Evolutionary conservation across 352 stramenopile species (phyloP).

Genomic region (Phytophthora tentaculata): DNA sequence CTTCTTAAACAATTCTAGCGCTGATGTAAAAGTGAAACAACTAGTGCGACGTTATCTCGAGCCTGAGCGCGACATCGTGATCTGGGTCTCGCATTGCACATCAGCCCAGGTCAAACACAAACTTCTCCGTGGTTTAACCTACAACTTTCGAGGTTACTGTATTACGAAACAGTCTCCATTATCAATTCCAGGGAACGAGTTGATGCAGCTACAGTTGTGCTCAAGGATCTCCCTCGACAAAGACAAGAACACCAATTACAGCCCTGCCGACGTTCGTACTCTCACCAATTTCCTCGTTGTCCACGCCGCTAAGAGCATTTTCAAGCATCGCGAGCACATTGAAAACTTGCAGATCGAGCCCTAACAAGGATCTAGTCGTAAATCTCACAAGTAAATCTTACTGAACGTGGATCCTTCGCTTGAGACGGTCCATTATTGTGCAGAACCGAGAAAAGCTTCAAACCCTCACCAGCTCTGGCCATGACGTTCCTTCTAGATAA

Average conservation of each 20-base stretch:
- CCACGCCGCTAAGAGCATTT: conserved; percentile 39
- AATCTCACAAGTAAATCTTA: too few species aligned
- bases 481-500: conserved; percentile 27
- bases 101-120: conserved; percentile 59
- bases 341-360: conserved; percentile 36
- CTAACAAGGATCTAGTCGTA: conserved; percentile 14
- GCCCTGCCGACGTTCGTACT: conserved; percentile 35
- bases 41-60: conserved; percentile 63
- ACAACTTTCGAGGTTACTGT: conserved; percentile 62
- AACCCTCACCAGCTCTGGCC: background rate
- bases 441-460: conserved; percentile 3
- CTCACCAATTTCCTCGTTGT: conserved; percentile 54
- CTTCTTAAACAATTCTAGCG: conserved; percentile 48
- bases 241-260: conserved; percentile 22
- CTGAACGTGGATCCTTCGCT: background rate
- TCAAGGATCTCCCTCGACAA: conserved; percentile 54
- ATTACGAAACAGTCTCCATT: conserved; percentile 43
- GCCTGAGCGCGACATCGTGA: conserved; percentile 59
- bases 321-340: conserved; percentile 43
- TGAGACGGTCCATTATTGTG: conserved; percentile 22
- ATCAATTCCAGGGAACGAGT: conserved; percentile 30
- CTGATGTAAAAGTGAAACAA: conserved; percentile 58
- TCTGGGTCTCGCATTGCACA: conserved; percentile 55
- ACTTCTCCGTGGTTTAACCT: conserved; percentile 33
- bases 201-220: conserved; percentile 55